Evolutionary conservation across 2,329 filamentous ascomycete genomes (phyloP), one percentile per base, ranked within the genome.

Genomic region (Sporothrix pallida): DNA sequence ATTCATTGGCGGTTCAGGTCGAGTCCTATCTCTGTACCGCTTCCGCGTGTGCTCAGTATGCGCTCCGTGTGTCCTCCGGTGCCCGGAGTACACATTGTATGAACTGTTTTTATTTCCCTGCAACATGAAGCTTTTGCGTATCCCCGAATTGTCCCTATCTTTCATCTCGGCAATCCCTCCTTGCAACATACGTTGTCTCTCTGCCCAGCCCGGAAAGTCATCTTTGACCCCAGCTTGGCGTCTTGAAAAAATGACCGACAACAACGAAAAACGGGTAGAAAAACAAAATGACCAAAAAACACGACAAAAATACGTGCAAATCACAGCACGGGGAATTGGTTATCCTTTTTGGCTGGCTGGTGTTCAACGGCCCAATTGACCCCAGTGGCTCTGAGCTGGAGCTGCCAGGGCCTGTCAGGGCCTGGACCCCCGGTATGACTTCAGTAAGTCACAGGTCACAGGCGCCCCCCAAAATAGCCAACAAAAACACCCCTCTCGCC

Each of bases 71-170:
- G 10, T 10, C 12, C 42, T 23, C 62, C 62, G 42, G 15, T 42
- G 37, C 31, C 44, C 17, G 5, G 9, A 10, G 54, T 65, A 42
- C 60, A 42, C 37, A 15, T 37, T 46, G 60, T 65, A 10, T 46
- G 37, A 48, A 48, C 31, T 37, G 31, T 7, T 37, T 37, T 37
- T 5, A 37, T 37, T 31, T 37, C 31, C 10, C n/a, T 58, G 54
- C 31, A 31, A 71, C 9, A 44, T 50, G 37, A 20, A 42, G 46
- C 37, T 54, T 37, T 7, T 1, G 12, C 20, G 15, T 15, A 9
- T 6, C 46, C 65, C 72, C 74, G 74, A 71, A 46, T 74, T 75
- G 74, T 74, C 65, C 74, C 72, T 75, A 75, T 75, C 73, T 73
- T 31, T 72, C 42, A 46, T 56, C 31, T 42, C 31, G 50, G n/a